Evolutionary conservation across 208 protist genomes (phyloP), one percentile per base, ranked within the genome.

Genomic region (Balamuthia mandrillaris): DNA sequence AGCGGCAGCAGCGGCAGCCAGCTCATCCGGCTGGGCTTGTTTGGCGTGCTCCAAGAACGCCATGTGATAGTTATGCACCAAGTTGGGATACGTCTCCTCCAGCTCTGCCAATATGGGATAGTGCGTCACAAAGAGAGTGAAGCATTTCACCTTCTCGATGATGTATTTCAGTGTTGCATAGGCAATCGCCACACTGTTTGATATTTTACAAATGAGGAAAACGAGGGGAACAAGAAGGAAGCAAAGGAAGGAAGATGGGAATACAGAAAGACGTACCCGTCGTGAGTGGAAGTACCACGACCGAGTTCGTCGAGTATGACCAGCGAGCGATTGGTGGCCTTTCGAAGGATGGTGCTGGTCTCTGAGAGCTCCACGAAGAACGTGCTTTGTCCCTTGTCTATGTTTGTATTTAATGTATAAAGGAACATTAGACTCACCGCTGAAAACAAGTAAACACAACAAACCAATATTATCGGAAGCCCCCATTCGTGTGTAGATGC

Each of bases 121-220:
- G 70, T 95, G 93, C 2, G 93, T 95, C 2, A 93, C 92, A 87
- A 95, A 95, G 0, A 95, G 58, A 54, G 87, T 88, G 44, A 82
- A 70, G 27, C 86, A 90, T 41, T 70, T 52, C 16, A 86, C 75
- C 27, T 85, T 37, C 1, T 54, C 33, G 3, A 92, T 61, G 12
- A 95, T 82, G 51, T 94, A 85, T 10, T 92, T 31, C 4, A 94
- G 24, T 9, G 90, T 90, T 14, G 91, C 85, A 29, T 92, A 94
- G 2, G 94, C 93, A 1, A 96, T 94, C 0, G 92, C 88, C 1
- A 92, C 82, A 16, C 72, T 81, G 72, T 21, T 39, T 35, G 21
- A 75, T 3, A 29, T 33, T 75, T 54, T 2, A 52, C 47, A 52
- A 60, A 60, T 1, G 4, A 60, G 29, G 3, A 60, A 60, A 4